Evolutionary conservation across 2,329 filamentous ascomycete genomes (phyloP), one percentile per base, ranked within the genome.

Genomic region (Tolypocladium nubicola): DNA sequence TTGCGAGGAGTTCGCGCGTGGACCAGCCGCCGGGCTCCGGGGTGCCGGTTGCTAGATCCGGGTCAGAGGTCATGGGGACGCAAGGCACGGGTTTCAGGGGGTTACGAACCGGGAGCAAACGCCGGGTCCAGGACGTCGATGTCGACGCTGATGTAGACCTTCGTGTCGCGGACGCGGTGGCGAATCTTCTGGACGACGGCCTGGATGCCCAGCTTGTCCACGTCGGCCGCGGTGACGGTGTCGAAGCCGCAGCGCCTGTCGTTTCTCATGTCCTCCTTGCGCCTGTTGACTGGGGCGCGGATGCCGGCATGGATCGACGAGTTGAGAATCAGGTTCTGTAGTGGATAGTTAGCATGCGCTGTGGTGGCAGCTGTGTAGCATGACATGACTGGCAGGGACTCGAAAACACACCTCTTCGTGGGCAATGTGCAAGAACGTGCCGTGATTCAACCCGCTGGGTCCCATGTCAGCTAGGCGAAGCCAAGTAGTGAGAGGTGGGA

Each of bases 11-110:
- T 73, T 95, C 90, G 50, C 90, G 77, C 23, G 87, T 91, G 3
- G 88, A 92, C 90, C 90, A 95, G 30, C 90, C 90, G 59, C 90
- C 89, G 0, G 89, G 86, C 73, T 94, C 90, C 0, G 90, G 90
- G 0, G 90, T 94, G 0, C 90, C 90, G 0, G 89, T 93, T 1
- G 85, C 88, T 3, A 87, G 38, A 33, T 23, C 16, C 47, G 16
- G 30, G 47, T 50, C 10, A 50, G 47, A n/a, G 35, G 10, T 41
- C 33, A 53, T 5, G 16, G 19, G 41, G 23, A 16, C 4, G 8
- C 16, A 40, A 3, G 3, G 26, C 21, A 23, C 19, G 13, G 21
- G n/a, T 30, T 2, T 37, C 13, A 35, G 9, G 39, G 21, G 30
- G 45, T 13, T 1, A 38, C 56, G 13, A 52, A 62, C 59, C 61